Conservation (phyloP, 306 rosid species). For the Quercus engelmannii region DNA sequence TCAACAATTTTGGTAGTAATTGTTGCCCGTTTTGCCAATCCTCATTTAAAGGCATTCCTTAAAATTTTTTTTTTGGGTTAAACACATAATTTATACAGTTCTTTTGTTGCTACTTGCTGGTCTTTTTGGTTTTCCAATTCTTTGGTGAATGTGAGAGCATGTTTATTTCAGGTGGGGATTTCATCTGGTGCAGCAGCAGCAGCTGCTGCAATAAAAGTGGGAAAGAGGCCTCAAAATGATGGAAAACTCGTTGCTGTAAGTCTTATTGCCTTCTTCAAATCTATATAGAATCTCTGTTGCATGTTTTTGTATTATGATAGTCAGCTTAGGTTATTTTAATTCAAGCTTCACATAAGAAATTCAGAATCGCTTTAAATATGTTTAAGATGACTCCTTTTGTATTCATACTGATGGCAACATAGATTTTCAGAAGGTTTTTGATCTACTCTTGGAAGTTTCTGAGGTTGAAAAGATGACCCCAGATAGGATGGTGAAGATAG, state of each 20-base stretch:
- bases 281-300: no score
- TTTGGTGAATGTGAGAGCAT: neutral
- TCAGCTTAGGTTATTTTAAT: neutral
- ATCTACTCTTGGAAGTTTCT: no score
- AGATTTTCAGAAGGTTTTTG: no score
- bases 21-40: no score
- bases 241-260: no score
- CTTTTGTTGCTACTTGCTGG: neutral
- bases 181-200: conserved; percentile 88
- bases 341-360: neutral
- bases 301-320: neutral
- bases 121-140: neutral
- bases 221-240: conserved; percentile 27
- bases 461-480: no score
- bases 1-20: no score
- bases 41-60: neutral
- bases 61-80: no score
- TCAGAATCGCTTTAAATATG: neutral
- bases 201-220: conserved; percentile 70
- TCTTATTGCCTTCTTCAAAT: no score
- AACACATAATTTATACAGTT: neutral
- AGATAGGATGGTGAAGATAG: no score
- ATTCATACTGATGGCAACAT: neutral
- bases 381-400: neutral
- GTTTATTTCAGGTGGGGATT: conserved; percentile 61